These are phyloP conservation scores for Hyparrhenia diplandra DNA, from an alignment of 176 grass and related monocot genomes.

Conservation along the genomic window DNA sequence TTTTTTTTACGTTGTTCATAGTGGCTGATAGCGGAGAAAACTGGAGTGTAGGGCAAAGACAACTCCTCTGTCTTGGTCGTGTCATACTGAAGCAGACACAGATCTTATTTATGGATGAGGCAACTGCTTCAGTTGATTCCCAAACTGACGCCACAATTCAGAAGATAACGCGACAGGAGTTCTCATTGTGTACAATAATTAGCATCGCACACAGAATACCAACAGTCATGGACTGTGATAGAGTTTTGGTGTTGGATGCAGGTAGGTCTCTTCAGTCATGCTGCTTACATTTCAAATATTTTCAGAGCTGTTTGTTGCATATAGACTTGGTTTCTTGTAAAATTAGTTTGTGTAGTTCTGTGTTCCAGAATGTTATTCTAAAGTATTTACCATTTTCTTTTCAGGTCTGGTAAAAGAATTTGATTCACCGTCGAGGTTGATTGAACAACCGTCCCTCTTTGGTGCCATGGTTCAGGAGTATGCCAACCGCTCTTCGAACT, in stretches of 20 bases:
- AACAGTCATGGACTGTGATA: slow-evolving; percentile 90
- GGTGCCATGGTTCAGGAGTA: slow-evolving; percentile 81
- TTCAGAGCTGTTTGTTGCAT: neutral
- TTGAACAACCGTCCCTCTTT: slow-evolving; percentile 64
- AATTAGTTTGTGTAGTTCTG: neutral
- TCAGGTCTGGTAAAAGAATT: slow-evolving; percentile 85
- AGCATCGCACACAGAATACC: slow-evolving; percentile 97
- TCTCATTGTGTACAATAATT: slow-evolving; percentile 80
- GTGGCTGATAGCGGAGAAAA: slow-evolving; percentile 93
- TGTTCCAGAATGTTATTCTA: slow-evolving; percentile 1
- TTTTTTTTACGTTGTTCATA: slow-evolving; percentile 7
- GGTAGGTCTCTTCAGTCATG: slow-evolving; percentile 17
- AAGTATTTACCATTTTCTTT: neutral
- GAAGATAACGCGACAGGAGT: slow-evolving; percentile 80
- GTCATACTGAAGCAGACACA: slow-evolving; percentile 71
- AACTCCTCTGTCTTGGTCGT: slow-evolving; percentile 79
- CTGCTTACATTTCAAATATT: neutral
- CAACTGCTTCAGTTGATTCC: slow-evolving; percentile 93
- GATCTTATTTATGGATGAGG: slow-evolving; percentile 95
- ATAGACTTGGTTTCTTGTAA: neutral
- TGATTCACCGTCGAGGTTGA: slow-evolving; percentile 62
- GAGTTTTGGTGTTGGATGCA: slow-evolving; percentile 84
- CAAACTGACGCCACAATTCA: slow-evolving; percentile 88
- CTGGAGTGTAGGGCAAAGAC: slow-evolving; percentile 93
- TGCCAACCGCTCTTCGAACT: slow-evolving; percentile 52